A percentile compares a stretch with the other conserved stretches of the same genome.
Conservation (phyloP, 352 stramenopile species). For the Pythium monospermum region DNA sequence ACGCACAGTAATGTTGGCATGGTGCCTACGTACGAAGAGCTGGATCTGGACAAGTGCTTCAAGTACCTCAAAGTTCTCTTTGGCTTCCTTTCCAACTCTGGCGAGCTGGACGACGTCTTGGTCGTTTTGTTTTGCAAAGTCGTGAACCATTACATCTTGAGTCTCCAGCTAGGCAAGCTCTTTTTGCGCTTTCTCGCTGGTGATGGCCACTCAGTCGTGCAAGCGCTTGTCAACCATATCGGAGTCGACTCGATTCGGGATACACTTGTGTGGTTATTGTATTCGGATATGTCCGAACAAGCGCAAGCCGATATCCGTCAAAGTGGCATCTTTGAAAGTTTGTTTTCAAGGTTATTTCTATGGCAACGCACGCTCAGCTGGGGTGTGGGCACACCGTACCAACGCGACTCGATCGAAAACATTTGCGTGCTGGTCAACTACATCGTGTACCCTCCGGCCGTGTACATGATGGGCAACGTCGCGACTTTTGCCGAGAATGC, state of each 20-base stretch:
- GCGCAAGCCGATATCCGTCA: constrained; percentile 56
- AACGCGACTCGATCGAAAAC: constrained; percentile 84
- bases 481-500: constrained; percentile 83
- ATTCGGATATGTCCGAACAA: constrained; percentile 73
- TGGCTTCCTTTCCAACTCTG: constrained; percentile 68
- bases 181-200: constrained; percentile 63
- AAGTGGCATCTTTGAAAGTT: constrained; percentile 68
- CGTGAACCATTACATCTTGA: constrained; percentile 76
- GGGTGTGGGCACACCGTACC: constrained; percentile 78
- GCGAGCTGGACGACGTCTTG: constrained; percentile 68
- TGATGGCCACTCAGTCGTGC: constrained; percentile 65
- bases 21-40: constrained; percentile 29
- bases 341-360: constrained; percentile 73
- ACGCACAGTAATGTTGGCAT: constrained; percentile 8
- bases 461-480: constrained; percentile 83
- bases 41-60: constrained; percentile 43
- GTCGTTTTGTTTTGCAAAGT: constrained; percentile 86
- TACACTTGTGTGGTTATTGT: constrained; percentile 78
- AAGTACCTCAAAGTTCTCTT: constrained; percentile 82
- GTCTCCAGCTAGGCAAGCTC: constrained; percentile 57
- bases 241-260: constrained; percentile 82
- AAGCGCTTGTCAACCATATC: constrained; percentile 77
- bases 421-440: constrained; percentile 84
- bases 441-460: constrained; percentile 78
- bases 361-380: constrained; percentile 82